A percentile compares a stretch with the other conserved stretches of the same genome.
Conservation (phyloP, 345 rosid species). For the Acer negundo region DNA sequence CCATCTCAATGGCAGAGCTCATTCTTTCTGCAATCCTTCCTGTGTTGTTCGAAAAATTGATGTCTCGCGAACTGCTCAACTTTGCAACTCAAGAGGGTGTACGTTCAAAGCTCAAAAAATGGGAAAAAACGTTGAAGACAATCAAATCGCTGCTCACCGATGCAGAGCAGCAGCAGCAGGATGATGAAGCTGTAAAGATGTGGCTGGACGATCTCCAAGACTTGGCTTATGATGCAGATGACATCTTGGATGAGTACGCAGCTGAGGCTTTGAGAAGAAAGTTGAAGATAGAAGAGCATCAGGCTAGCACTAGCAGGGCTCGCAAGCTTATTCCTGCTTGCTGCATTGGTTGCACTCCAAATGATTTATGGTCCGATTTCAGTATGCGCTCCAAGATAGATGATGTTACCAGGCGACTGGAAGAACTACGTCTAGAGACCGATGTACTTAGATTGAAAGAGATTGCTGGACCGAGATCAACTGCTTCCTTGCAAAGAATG, state of each 20-base stretch:
- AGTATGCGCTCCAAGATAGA: neutral
- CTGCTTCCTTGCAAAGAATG: too few relatives aligned
- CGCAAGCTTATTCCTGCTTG: neutral
- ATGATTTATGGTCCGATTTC: neutral
- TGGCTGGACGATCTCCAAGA: slow-evolving; percentile 9
- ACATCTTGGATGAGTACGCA: slow-evolving; percentile 8
- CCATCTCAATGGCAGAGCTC: neutral
- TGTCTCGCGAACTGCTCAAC: neutral
- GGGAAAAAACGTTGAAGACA: neutral
- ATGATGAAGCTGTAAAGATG: neutral
- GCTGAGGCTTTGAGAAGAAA: neutral
- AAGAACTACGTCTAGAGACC: too few relatives aligned
- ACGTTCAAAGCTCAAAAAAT: neutral
- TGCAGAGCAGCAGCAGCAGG: neutral
- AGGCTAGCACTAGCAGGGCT: neutral
- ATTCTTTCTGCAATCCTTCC: neutral
- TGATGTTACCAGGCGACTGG: neutral
- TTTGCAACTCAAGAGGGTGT: neutral
- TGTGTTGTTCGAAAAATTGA: neutral
- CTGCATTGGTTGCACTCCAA: neutral
- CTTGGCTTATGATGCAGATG: slow-evolving; percentile 12
- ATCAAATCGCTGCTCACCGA: neutral
- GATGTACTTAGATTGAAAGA: neutral
- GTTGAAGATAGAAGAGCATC: neutral
- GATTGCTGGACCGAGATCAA: neutral